phyloP scores from a whole-genome alignment of 768 basidiomycete genomes.

The Rhizopogon salebrosus region DNA sequence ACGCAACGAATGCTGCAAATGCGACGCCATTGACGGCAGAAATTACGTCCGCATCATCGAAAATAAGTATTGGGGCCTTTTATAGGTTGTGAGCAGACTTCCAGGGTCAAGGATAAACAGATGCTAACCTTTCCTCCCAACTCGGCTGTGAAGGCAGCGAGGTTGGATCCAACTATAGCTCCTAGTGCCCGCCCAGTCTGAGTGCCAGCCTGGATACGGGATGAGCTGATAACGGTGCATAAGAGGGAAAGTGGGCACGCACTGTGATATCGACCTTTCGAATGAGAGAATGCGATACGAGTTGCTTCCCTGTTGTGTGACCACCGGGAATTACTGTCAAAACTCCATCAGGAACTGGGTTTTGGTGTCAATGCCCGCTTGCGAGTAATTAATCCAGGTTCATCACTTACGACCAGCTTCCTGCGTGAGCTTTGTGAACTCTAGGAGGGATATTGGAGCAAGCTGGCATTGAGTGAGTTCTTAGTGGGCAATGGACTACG shows the following conservation, averaged over 20 bases:
- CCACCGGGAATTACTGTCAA: constrained; percentile 76
- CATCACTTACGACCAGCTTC: constrained; percentile 57
- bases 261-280: constrained; percentile 86
- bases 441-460: constrained; percentile 75
- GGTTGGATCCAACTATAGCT: constrained; percentile 64
- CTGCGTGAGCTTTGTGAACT: constrained; percentile 62
- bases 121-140: constrained; percentile 72
- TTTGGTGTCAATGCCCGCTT: background rate
- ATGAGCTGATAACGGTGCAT: background rate
- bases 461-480: constrained; percentile 33
- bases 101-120: background rate
- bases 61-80: constrained; percentile 77
- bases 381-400: background rate
- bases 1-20: constrained; percentile 81
- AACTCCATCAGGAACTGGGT: constrained; percentile 69
- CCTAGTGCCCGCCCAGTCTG: constrained; percentile 72
- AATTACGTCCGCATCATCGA: constrained; percentile 68
- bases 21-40: constrained; percentile 80
- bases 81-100: constrained; percentile 2
- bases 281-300: constrained; percentile 61
- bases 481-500: background rate
- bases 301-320: constrained; percentile 52
- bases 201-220: constrained; percentile 59
- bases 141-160: constrained; percentile 77
- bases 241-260: constrained; percentile 18